phyloP scores from a whole-genome alignment of 78 protist species.

The Cyanophora paradoxa region DNA sequence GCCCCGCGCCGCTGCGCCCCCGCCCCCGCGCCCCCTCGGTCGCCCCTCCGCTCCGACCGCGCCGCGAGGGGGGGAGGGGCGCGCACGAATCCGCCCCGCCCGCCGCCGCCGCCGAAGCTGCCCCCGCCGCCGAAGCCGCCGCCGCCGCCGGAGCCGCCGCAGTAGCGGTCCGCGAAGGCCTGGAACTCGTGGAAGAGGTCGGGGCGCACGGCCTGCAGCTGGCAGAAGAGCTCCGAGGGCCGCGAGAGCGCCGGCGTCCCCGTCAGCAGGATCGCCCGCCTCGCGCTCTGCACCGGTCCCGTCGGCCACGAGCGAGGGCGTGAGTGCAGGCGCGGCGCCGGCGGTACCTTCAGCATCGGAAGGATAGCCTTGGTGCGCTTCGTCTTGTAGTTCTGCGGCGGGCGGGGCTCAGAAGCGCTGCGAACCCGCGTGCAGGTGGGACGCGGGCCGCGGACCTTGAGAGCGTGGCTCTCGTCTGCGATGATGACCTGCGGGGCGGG shows the following conservation, averaged over 20 bases:
- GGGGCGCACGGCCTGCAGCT: constrained; percentile 46
- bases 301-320: too few relatives aligned
- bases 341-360: constrained; percentile 20
- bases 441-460: too few relatives aligned
- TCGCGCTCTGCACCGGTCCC: too few relatives aligned
- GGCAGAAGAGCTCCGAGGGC: constrained; percentile 82
- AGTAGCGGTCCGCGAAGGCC: constrained; percentile 41
- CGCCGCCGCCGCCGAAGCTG: neutral
- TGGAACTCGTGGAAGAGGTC: neutral
- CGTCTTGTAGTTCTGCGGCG: constrained; percentile 44
- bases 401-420: too few relatives aligned
- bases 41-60: neutral
- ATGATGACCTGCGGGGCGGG: neutral
- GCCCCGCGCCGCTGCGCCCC: too few relatives aligned
- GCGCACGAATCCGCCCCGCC: constrained; percentile 24
- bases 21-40: too few relatives aligned
- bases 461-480: constrained; percentile 14
- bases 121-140: too few relatives aligned
- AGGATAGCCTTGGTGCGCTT: constrained; percentile 46
- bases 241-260: constrained; percentile 84
- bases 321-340: neutral
- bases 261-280: constrained; percentile 51
- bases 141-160: too few relatives aligned
- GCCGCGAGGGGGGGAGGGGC: too few relatives aligned
- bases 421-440: too few relatives aligned